Percentiles rank a stretch among this genome's conserved stretches.
phyloP scores from a whole-genome alignment of 306 rosid genomes.

The Vigna radiata region DNA sequence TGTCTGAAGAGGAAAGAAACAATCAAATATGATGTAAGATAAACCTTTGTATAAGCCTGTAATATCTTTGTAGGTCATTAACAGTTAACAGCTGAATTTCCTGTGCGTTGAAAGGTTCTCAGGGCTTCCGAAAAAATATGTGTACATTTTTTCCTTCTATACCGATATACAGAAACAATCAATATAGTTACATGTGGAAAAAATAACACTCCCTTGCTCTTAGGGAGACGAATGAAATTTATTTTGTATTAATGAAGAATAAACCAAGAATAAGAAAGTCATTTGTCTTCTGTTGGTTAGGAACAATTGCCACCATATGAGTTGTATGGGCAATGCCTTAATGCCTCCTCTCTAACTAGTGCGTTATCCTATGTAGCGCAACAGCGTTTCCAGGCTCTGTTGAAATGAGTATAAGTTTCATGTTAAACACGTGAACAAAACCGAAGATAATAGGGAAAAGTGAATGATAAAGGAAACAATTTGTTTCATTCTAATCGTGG shows the following conservation, averaged over 20 bases:
- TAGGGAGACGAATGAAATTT: slow-evolving; percentile 34
- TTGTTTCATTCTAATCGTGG: background rate
- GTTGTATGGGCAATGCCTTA: slow-evolving; percentile 36
- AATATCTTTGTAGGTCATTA: slow-evolving; percentile 27
- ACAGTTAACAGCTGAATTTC: background rate
- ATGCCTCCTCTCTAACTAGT: slow-evolving; percentile 38
- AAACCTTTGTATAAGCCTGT: slow-evolving; percentile 28
- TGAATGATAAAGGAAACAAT: background rate
- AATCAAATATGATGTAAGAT: slow-evolving; percentile 21
- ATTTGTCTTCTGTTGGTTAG: slow-evolving; percentile 43
- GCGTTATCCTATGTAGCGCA: slow-evolving; percentile 63
- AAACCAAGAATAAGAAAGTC: slow-evolving; percentile 37
- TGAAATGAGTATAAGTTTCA: slow-evolving; percentile 43
- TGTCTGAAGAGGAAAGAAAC: slow-evolving; percentile 7
- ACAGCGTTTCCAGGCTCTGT: slow-evolving; percentile 90
- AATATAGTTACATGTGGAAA: slow-evolving; percentile 44
- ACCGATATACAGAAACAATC: slow-evolving; percentile 33
- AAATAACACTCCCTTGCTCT: slow-evolving; percentile 32
- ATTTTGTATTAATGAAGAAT: slow-evolving; percentile 39
- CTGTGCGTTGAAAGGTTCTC: slow-evolving; percentile 25
- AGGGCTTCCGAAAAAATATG: background rate
- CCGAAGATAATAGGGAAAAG: slow-evolving; percentile 2
- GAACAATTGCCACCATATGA: slow-evolving; percentile 36
- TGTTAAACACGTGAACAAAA: slow-evolving; percentile 24
- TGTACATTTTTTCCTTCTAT: slow-evolving; percentile 7